Conservation (phyloP, 2,329 filamentous ascomycete species). For the Alternaria panax region DNA sequence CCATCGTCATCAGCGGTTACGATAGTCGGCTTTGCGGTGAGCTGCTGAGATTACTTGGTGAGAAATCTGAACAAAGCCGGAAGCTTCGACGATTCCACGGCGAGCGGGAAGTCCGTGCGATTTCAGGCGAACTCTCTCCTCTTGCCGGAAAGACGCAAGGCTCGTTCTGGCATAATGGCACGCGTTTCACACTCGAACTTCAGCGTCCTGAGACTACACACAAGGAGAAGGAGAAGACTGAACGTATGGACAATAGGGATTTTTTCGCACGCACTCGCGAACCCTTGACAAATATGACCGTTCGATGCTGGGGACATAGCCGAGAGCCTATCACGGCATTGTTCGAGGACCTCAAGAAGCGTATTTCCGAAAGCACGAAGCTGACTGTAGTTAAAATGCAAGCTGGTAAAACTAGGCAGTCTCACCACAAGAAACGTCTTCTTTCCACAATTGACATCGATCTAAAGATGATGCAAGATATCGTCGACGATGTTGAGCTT, state of each 20-base stretch:
- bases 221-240: neutral
- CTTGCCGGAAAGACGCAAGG: neutral
- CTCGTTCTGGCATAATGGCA: conserved; percentile 6
- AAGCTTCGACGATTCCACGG: conserved; percentile 1
- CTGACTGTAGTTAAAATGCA: conserved; percentile 2
- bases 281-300: neutral
- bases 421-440: neutral
- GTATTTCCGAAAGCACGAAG: neutral
- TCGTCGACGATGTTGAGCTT: neutral
- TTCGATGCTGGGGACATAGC: conserved; percentile 16
- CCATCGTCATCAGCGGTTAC: neutral
- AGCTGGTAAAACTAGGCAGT: neutral
- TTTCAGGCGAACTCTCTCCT: neutral
- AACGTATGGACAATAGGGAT: neutral
- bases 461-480: neutral
- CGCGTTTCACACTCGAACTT: conserved; percentile 1
- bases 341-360: conserved; percentile 2
- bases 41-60: neutral
- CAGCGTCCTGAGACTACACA: neutral
- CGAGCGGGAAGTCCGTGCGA: conserved; percentile 1
- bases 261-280: neutral
- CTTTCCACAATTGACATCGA: neutral
- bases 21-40: neutral
- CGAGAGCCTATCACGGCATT: conserved; percentile 5
- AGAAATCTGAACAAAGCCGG: conserved; percentile 1